These are phyloP conservation scores for Dorcoceras hygrometricum DNA, from an alignment of 257 asterid genomes.

Conservation along the genomic window DNA sequence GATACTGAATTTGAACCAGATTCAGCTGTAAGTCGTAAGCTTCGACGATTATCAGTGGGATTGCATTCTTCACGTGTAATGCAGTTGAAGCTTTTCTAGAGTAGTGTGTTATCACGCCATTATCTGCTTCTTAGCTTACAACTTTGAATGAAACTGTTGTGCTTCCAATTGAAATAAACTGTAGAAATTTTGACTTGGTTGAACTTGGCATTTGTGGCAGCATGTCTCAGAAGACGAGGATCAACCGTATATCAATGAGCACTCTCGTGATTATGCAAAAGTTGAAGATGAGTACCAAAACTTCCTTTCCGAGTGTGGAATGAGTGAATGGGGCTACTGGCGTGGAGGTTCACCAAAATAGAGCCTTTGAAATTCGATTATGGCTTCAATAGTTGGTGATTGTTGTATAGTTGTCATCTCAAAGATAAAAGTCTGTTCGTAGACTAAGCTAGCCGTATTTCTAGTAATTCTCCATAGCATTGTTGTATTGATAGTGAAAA, in stretches of 20 bases:
- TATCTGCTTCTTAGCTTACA: neutral
- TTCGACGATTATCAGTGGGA: neutral
- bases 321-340: constrained; percentile 62
- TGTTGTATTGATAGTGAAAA: too few relatives aligned
- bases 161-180: neutral
- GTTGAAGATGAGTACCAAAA: constrained; percentile 61
- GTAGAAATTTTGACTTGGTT: too few relatives aligned
- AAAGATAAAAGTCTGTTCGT: too few relatives aligned
- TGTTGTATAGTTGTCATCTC: constrained; percentile 27
- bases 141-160: too few relatives aligned
- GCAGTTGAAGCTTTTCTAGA: neutral
- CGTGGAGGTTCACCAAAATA: constrained; percentile 52
- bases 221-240: constrained; percentile 34
- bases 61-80: too few relatives aligned
- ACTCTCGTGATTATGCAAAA: constrained; percentile 28
- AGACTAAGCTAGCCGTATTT: too few relatives aligned
- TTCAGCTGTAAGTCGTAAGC: constrained; percentile 42
- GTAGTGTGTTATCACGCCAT: neutral
- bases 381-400: constrained; percentile 2
- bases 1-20: constrained; percentile 38
- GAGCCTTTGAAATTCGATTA: neutral
- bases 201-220: constrained; percentile 24
- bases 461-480: neutral
- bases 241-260: constrained; percentile 30
- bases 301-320: constrained; percentile 73